Conservation (phyloP, 345 rosid genomes). For the Brassica carinata region DNA sequence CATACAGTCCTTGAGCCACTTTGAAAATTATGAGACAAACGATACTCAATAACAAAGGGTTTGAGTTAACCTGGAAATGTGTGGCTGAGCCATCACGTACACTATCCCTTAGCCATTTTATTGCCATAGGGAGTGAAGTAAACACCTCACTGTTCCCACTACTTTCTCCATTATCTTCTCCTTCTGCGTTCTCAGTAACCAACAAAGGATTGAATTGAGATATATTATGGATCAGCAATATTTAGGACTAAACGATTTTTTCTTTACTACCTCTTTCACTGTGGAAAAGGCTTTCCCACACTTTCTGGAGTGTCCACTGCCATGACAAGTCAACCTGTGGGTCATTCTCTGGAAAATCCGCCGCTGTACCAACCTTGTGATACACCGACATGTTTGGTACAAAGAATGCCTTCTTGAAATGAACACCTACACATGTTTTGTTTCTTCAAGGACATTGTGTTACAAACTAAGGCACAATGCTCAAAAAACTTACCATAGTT, state of each 20-base stretch:
- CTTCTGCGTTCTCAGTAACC: conserved; percentile 26
- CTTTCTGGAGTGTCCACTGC: conserved; percentile 81
- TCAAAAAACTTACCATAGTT: conserved; percentile 49
- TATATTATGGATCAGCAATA: not conserved
- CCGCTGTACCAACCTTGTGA: conserved; percentile 73
- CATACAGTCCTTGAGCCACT: not conserved
- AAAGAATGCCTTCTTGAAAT: conserved; percentile 89
- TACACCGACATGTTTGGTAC: conserved; percentile 88
- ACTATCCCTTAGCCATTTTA: conserved; percentile 88
- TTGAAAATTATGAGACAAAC: not conserved
- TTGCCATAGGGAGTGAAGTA: conserved; percentile 82
- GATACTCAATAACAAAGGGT: not conserved
- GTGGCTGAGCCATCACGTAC: conserved; percentile 52
- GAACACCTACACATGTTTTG: conserved; percentile 56
- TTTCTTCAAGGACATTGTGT: not conserved
- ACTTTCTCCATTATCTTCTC: conserved; percentile 55
- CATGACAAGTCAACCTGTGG: conserved; percentile 84
- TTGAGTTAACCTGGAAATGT: conserved; percentile 62
- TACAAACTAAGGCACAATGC: not conserved
- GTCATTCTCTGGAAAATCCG: conserved; percentile 52
- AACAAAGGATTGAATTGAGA: conserved; percentile 3
- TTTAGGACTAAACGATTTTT: not conserved
- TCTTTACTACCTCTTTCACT: conserved; percentile 41
- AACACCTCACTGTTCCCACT: conserved; percentile 74
- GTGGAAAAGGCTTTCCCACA: conserved; percentile 78